Percentiles rank a stretch among this genome's conserved stretches.
phyloP scores from a whole-genome alignment of 2,329 filamentous ascomycete species.

The Tolypocladium ophioglossoides region DNA sequence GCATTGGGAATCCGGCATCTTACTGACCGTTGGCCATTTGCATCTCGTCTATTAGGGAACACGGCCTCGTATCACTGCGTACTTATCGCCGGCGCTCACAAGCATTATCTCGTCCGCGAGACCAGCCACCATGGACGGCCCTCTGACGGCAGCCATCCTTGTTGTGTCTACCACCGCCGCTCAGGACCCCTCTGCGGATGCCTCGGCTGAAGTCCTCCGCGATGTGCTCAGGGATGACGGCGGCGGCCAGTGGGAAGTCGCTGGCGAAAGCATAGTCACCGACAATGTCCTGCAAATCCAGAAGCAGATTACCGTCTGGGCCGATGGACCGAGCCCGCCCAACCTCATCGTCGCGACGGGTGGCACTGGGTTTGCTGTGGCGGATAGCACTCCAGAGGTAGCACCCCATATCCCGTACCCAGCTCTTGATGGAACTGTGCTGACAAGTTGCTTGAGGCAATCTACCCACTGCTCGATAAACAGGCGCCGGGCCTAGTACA shows the following conservation, averaged over 20 bases:
- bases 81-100: neutral
- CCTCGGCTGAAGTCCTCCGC: conserved; percentile 54
- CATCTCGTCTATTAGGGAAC: neutral
- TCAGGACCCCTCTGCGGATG: conserved; percentile 68
- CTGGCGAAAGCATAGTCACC: conserved; percentile 62
- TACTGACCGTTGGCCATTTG: neutral
- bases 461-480: conserved; percentile 69
- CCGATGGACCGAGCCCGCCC: conserved; percentile 50
- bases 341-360: conserved; percentile 85
- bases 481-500: conserved; percentile 88
- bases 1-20: neutral
- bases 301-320: conserved; percentile 58
- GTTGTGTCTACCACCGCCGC: conserved; percentile 87
- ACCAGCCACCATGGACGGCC: conserved; percentile 15
- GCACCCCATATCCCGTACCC: too few relatives aligned
- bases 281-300: conserved; percentile 72
- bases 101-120: neutral
- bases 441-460: conserved; percentile 41
- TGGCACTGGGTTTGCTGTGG: conserved; percentile 81
- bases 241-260: conserved; percentile 59
- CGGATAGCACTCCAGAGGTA: conserved; percentile 85
- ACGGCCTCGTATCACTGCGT: neutral
- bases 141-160: conserved; percentile 66
- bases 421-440: neutral
- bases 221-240: conserved; percentile 59